These are phyloP conservation scores for Lentinula edodes DNA, from an alignment of 768 basidiomycete genomes.

Conservation along the genomic window DNA sequence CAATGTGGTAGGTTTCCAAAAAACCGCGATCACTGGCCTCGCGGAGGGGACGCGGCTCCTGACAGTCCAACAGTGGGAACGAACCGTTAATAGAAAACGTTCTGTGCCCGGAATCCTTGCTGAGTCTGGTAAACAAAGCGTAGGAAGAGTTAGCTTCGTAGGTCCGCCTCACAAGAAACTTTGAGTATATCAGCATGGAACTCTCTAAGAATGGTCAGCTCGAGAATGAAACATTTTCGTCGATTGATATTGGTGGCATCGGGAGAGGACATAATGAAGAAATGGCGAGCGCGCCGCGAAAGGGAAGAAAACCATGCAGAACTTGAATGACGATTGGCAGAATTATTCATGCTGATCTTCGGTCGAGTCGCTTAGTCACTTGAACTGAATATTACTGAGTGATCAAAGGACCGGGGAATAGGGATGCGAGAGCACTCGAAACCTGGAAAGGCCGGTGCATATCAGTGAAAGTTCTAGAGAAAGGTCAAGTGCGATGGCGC, in stretches of 20 bases:
- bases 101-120: background rate
- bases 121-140: background rate
- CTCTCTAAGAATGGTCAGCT: background rate
- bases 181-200: background rate
- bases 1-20: background rate
- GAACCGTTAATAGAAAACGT: background rate
- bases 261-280: background rate
- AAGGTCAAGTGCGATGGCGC: background rate
- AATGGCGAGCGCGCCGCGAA: background rate
- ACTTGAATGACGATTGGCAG: background rate
- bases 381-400: background rate
- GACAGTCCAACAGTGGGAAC: background rate
- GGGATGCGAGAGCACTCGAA: background rate
- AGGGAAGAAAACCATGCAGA: background rate
- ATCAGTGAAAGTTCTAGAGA: too few species aligned
- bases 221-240: too few species aligned
- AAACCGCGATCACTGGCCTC: constrained; percentile 5
- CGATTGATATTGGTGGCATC: background rate
- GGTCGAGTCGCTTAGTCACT: background rate
- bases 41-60: constrained; percentile 2
- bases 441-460: background rate
- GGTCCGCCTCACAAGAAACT: background rate
- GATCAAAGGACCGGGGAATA: background rate
- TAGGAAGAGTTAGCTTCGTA: background rate
- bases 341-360: background rate